These are phyloP conservation scores for Paspalum notatum DNA, from an alignment of 176 grass and related monocot species.

Conservation along the genomic window DNA sequence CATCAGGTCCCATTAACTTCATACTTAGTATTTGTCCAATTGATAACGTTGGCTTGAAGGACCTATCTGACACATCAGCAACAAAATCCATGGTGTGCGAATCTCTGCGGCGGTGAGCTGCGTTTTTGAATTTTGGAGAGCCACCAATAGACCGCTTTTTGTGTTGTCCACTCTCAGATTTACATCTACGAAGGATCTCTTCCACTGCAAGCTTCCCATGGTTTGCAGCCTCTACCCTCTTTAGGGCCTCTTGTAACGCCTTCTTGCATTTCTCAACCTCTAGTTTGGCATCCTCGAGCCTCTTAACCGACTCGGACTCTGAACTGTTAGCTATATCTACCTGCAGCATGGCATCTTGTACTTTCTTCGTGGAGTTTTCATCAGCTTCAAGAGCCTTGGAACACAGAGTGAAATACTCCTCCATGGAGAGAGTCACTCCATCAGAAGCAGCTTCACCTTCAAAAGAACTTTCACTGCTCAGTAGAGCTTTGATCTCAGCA, in stretches of 20 bases:
- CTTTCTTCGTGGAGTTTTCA: conserved; percentile 65
- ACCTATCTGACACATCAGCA: conserved; percentile 43
- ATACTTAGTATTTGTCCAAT: conserved; percentile 95
- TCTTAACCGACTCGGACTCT: conserved; percentile 49
- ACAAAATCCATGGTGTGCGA: conserved; percentile 34
- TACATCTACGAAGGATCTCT: conserved; percentile 69
- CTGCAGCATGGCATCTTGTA: conserved; percentile 58
- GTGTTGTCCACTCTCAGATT: conserved; percentile 57
- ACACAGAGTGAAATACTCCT: conserved; percentile 68
- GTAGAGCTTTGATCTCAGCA: conserved; percentile 73
- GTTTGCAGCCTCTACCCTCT: conserved; percentile 71
- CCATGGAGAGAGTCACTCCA: conserved; percentile 59
- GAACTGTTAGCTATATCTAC: conserved; percentile 65
- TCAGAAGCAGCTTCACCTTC: conserved; percentile 32
- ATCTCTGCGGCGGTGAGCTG: conserved; percentile 39
- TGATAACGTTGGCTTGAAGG: conserved; percentile 62
- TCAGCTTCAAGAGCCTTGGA: conserved; percentile 67
- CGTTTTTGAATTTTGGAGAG: conserved; percentile 71
- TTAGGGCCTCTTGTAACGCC: conserved; percentile 68
- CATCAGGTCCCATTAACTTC: conserved; percentile 72
- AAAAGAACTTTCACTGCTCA: conserved; percentile 58
- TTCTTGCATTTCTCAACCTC: conserved; percentile 77
- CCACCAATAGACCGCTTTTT: conserved; percentile 41
- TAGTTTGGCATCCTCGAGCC: conserved; percentile 61
- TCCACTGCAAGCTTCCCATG: conserved; percentile 67